These are phyloP conservation scores for Chaetomiaceae sp. DNA, from an alignment of 2,329 filamentous ascomycete genomes.

Conservation along the genomic window DNA sequence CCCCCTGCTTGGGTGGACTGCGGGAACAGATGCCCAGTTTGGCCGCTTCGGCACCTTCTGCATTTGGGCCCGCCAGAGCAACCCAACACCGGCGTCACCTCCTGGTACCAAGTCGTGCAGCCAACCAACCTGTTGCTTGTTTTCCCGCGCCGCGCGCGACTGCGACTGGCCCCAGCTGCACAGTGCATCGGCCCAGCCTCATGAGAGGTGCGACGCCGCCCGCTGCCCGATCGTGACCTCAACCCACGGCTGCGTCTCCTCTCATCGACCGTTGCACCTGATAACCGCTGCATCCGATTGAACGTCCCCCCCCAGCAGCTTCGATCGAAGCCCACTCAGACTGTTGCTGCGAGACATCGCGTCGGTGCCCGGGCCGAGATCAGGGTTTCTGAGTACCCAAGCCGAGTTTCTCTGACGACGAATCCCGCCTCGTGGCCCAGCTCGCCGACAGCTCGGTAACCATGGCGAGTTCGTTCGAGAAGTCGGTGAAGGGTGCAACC, in stretches of 20 bases:
- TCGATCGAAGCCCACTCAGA: neutral
- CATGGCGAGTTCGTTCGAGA: conserved; percentile 91
- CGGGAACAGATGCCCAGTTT: conserved; percentile 1
- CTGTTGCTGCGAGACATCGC: neutral
- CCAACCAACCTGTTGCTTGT: conserved; percentile 6
- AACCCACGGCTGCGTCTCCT: neutral
- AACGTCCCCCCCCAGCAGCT: neutral
- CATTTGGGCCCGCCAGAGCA: conserved; percentile 6
- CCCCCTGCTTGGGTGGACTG: conserved; percentile 4
- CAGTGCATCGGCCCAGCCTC: neutral
- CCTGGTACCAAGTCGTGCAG: too few relatives aligned
- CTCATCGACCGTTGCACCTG: neutral
- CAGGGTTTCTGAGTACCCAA: too few relatives aligned
- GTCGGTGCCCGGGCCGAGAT: too few relatives aligned
- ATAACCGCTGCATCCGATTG: neutral
- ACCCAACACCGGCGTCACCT: too few relatives aligned
- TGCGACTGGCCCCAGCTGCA: conserved; percentile 6
- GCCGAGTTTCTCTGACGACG: neutral
- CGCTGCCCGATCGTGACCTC: conserved; percentile 11
- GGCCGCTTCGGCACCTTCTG: conserved; percentile 7
- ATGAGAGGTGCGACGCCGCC: conserved; percentile 1
- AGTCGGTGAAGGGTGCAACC: conserved; percentile 96
- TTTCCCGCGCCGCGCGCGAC: conserved; percentile 1
- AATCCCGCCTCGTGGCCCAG: neutral
- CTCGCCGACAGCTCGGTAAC: conserved; percentile 11